These are phyloP conservation scores for Tilletia caries DNA, from an alignment of 1,284 basidiomycete genomes.

Conservation along the genomic window DNA sequence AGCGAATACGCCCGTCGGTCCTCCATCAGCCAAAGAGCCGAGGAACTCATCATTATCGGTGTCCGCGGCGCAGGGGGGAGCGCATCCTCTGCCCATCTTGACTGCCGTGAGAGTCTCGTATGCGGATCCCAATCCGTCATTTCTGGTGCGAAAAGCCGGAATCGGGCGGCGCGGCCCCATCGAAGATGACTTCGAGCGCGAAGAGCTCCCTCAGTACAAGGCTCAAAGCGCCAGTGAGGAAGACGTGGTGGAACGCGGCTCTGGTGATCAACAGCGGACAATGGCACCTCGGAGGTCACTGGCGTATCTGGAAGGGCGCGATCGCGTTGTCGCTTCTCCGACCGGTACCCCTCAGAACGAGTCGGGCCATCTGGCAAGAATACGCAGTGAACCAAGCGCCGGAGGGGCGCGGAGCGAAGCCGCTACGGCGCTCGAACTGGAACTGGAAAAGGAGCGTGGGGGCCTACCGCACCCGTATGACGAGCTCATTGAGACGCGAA, in stretches of 20 bases:
- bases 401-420: background rate
- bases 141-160: background rate
- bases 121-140: background rate
- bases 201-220: constrained; percentile 13
- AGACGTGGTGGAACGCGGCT: background rate
- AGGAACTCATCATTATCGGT: background rate
- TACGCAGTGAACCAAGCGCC: background rate
- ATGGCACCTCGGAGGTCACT: background rate
- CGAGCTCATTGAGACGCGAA: background rate
- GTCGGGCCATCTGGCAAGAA: background rate
- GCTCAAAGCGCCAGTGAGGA: background rate
- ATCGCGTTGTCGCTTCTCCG: background rate
- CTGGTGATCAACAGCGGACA: too few species aligned
- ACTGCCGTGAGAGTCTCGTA: constrained; percentile 36
- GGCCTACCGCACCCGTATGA: constrained; percentile 6
- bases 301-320: background rate
- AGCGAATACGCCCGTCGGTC: constrained; percentile 14
- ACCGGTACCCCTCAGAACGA: background rate
- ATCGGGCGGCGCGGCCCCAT: constrained; percentile 4
- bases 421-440: background rate
- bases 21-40: background rate
- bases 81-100: constrained; percentile 41
- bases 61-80: background rate
- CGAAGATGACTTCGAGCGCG: constrained; percentile 12
- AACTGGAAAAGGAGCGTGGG: background rate